Evolutionary conservation across 352 stramenopile genomes (phyloP).

Genomic region (Globisporangium middletonii): DNA sequence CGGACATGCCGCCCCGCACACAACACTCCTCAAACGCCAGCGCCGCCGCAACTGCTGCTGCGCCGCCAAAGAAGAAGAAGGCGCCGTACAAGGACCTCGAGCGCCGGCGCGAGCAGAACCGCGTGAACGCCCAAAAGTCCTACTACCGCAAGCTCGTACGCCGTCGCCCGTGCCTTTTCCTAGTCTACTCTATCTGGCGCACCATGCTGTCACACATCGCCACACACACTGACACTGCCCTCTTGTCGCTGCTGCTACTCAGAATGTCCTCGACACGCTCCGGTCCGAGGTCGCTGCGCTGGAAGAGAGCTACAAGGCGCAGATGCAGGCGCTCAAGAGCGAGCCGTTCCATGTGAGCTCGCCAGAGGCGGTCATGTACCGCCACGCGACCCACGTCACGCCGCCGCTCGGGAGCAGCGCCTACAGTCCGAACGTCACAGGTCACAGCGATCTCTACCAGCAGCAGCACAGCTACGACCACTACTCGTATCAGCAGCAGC

Average conservation of each 20-base stretch:
- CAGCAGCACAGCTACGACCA: too few relatives aligned
- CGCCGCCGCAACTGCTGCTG: not conserved
- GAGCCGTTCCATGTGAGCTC: not conserved
- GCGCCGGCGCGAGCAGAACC: constrained; percentile 31
- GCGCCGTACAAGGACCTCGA: constrained; percentile 17
- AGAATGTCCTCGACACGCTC: constrained; percentile 21
- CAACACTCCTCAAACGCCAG: not conserved
- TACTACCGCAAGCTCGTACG: constrained; percentile 31
- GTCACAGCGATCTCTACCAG: too few relatives aligned
- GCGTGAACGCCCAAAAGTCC: constrained; percentile 28
- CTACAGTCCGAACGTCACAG: not conserved
- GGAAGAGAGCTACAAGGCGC: constrained; percentile 18
- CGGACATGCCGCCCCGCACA: not conserved
- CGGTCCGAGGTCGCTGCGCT: constrained; percentile 22
- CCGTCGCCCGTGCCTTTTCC: not conserved
- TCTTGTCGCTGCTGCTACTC: not conserved
- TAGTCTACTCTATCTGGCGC: too few relatives aligned
- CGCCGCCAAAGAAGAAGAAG: constrained; percentile 6
- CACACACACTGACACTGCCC: not conserved
- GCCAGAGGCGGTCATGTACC: not conserved
- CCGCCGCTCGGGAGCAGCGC: not conserved
- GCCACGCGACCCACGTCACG: not conserved
- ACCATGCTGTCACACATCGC: not conserved
- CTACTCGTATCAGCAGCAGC: not conserved
- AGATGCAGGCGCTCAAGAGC: constrained; percentile 14